phyloP scores from a whole-genome alignment of 2,329 filamentous ascomycete species.

The Trichothecium sympodiale region DNA sequence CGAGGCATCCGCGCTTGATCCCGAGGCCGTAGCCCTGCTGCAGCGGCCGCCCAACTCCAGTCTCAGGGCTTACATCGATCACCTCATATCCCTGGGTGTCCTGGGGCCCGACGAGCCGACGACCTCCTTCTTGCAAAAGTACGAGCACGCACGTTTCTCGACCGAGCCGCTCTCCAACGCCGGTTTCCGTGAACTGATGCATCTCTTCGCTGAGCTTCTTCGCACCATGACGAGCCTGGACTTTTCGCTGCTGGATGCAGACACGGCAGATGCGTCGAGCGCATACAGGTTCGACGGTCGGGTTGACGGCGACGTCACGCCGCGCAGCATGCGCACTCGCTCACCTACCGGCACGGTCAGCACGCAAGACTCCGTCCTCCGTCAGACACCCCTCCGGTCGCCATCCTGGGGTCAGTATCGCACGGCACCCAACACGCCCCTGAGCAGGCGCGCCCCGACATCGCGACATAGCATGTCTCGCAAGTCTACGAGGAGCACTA shows the following conservation, averaged over 20 bases:
- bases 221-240: constrained; percentile 61
- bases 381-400: constrained; percentile 18
- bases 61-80: constrained; percentile 66
- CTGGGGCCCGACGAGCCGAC: constrained; percentile 28
- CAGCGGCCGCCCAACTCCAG: constrained; percentile 61
- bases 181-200: constrained; percentile 72
- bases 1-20: constrained; percentile 42
- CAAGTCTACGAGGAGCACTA: constrained; percentile 23
- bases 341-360: constrained; percentile 15
- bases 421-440: constrained; percentile 43
- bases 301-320: constrained; percentile 30
- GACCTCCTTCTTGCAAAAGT: constrained; percentile 59
- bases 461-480: constrained; percentile 21
- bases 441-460: constrained; percentile 20
- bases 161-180: constrained; percentile 53
- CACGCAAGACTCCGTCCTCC: constrained; percentile 18
- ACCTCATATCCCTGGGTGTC: constrained; percentile 58
- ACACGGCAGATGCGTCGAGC: neutral
- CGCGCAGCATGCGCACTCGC: constrained; percentile 27
- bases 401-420: constrained; percentile 35
- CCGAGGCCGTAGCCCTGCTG: constrained; percentile 58
- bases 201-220: constrained; percentile 70
- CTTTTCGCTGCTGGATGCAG: constrained; percentile 33
- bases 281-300: constrained; percentile 22
- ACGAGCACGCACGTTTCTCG: constrained; percentile 81